A percentile compares a stretch with the other conserved stretches of the same genome.
These are phyloP conservation scores for Noccaea bulbosa DNA, from an alignment of 345 rosid genomes.

Conservation along the genomic window DNA sequence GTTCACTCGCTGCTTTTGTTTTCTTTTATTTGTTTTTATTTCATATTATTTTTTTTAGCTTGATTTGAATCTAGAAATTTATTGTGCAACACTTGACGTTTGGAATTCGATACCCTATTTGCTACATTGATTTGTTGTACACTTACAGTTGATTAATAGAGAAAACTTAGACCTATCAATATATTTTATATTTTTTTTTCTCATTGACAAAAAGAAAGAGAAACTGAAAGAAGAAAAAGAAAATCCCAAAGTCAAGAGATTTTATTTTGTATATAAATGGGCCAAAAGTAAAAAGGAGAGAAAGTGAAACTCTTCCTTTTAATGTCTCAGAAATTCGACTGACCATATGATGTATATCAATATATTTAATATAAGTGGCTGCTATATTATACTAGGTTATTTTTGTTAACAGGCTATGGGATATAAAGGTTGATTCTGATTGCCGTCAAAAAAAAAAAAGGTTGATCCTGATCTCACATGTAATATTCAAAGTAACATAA, in stretches of 20 bases:
- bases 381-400: neutral
- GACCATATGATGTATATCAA: constrained; percentile 18
- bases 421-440: constrained; percentile 26
- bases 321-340: constrained; percentile 29
- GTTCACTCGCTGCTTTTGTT: too few relatives aligned
- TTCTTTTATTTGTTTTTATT: too few relatives aligned
- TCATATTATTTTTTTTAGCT: too few relatives aligned
- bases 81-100: too few relatives aligned
- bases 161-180: too few relatives aligned
- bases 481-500: constrained; percentile 16
- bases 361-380: constrained; percentile 13
- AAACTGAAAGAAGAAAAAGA: constrained; percentile 21
- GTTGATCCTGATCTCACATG: constrained; percentile 18
- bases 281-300: constrained; percentile 30
- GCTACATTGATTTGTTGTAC: too few relatives aligned
- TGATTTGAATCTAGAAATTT: too few relatives aligned
- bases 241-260: constrained; percentile 37
- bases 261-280: constrained; percentile 31
- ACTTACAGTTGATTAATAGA: too few relatives aligned
- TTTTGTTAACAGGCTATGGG: constrained; percentile 10
- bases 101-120: too few relatives aligned
- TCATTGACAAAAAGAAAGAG: constrained; percentile 28
- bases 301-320: constrained; percentile 34
- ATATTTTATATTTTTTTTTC: neutral
- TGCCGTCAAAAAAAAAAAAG: too few relatives aligned